Base-by-base conservation (phyloP, 768 basidiomycete genomes). In the Artomyces pyxidatus region DNA sequence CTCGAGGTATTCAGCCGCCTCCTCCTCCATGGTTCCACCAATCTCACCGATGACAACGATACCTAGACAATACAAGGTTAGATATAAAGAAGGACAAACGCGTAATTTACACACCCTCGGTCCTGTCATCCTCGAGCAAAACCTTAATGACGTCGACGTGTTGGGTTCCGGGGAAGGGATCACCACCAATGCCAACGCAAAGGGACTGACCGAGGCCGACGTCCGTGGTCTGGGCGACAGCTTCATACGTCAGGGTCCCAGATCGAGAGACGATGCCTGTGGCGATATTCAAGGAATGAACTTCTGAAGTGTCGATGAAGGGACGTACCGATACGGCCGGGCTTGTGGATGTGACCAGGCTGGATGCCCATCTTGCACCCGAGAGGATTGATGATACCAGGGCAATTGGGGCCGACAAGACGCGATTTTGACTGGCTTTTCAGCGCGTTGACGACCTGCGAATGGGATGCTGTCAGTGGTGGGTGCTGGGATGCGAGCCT, bases 341-440 rank as follows among this genome's bases (percentile, higher is more conserved):
- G 93, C 58, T 68, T 90, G 73, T 98, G 96, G 59, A 99, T 97
- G 64, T 96, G 92, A 23, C 93, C 96, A 11, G 96, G 96, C 61
- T 90, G 88, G 62, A 99, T 99, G 51, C 96, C 96, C 83, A 99
- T 97, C 75, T 98, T 98, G 76, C 96, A 99, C 19, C 95, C 95
- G 35, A 86, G 74, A 16, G 95, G 94, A 62, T 95, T 94, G 63
- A 98, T 97, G 60, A 99, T 84, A 63, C 96, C 96, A 2, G 96
- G 96, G 70, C 96, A 99, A 69, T 99, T 99, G 35, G 96, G 96
- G 17, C 96, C 96, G 43, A 99, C 90, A 58, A 99, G 85, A 59
- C 96, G 85, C 52, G 91, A 94, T 60, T 86, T 90, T 45, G 84
- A 92, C 68, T 99, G 96, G 62, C 81, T 83, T 66, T 89, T 91